These are phyloP conservation scores for Rhodosporidiobolus sp. DNA, from an alignment of 768 basidiomycete species.

Conservation along the genomic window DNA sequence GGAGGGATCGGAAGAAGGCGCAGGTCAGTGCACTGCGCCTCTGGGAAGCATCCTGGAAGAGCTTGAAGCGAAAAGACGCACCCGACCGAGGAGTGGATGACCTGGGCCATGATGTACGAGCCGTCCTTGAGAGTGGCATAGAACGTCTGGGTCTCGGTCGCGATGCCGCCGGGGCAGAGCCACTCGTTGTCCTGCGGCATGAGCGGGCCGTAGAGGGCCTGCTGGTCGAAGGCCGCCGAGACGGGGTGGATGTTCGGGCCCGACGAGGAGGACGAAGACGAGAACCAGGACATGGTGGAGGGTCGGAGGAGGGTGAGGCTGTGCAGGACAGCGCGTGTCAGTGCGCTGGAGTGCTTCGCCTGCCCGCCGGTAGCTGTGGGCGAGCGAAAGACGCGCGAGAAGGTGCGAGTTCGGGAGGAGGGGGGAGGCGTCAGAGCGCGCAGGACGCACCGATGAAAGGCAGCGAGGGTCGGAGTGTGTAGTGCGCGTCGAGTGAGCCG, in stretches of 20 bases:
- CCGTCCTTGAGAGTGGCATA: slow-evolving; percentile 80
- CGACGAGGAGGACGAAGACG: slow-evolving; percentile 16
- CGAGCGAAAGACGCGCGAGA: too few relatives aligned
- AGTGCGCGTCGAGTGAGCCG: too few relatives aligned
- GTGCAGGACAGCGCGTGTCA: neutral
- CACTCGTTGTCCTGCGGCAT: slow-evolving; percentile 73
- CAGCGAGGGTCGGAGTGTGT: too few relatives aligned
- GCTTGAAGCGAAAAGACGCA: slow-evolving; percentile 51
- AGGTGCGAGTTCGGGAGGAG: too few relatives aligned
- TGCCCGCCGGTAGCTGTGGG: too few relatives aligned
- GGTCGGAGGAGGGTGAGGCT: neutral
- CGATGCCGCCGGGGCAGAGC: slow-evolving; percentile 76
- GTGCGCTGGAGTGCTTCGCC: too few relatives aligned
- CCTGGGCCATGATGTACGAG: slow-evolving; percentile 57
- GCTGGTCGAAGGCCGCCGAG: slow-evolving; percentile 56
- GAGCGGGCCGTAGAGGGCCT: slow-evolving; percentile 71
- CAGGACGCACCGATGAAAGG: too few relatives aligned
- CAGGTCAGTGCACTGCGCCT: too few relatives aligned
- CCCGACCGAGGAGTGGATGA: slow-evolving; percentile 69
- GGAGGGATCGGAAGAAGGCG: too few relatives aligned
- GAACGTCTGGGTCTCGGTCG: slow-evolving; percentile 75
- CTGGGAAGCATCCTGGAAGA: too few relatives aligned
- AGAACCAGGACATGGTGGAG: slow-evolving; percentile 40
- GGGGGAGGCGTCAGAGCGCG: too few relatives aligned
- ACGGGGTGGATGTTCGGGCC: slow-evolving; percentile 75